Percentiles rank a stretch among this genome's conserved stretches.
Evolutionary conservation across 75 land plant species (phyloP).

Genomic region (Pseudotsuga menziesii): DNA sequence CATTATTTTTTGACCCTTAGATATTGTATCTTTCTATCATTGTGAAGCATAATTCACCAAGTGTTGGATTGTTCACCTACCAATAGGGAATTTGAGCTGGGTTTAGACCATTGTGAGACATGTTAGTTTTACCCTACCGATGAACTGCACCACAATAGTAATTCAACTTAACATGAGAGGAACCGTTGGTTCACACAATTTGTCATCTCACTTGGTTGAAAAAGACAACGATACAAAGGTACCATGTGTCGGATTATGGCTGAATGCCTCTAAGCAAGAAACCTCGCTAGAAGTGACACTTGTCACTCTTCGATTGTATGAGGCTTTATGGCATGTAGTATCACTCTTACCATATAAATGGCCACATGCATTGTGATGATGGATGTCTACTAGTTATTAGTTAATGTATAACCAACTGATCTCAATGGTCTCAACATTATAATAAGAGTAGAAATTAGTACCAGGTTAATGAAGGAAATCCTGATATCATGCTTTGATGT

Average conservation of each 20-base stretch:
- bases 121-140: slow-evolving; percentile 22
- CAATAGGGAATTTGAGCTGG: slow-evolving; percentile 31
- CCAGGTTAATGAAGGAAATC: no score
- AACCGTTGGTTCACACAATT: slow-evolving; percentile 30
- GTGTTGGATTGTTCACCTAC: slow-evolving; percentile 40
- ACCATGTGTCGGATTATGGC: slow-evolving; percentile 73
- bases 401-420: no score
- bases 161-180: slow-evolving; percentile 8
- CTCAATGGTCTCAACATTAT: no score
- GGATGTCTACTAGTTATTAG: neutral
- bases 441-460: no score
- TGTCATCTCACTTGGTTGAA: neutral
- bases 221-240: slow-evolving; percentile 49
- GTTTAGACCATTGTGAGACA: slow-evolving; percentile 33
- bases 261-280: slow-evolving; percentile 76
- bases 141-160: slow-evolving; percentile 4
- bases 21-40: slow-evolving; percentile 33
- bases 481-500: no score
- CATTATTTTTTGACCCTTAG: slow-evolving; percentile 32
- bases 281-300: slow-evolving; percentile 28
- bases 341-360: slow-evolving; percentile 53
- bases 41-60: slow-evolving; percentile 34
- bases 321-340: slow-evolving; percentile 64
- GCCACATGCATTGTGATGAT: slow-evolving; percentile 37
- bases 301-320: slow-evolving; percentile 11